A percentile compares a stretch with the other conserved stretches of the same genome.
Evolutionary conservation across 768 basidiomycete species (phyloP).

Genomic region (Chiua virens): DNA sequence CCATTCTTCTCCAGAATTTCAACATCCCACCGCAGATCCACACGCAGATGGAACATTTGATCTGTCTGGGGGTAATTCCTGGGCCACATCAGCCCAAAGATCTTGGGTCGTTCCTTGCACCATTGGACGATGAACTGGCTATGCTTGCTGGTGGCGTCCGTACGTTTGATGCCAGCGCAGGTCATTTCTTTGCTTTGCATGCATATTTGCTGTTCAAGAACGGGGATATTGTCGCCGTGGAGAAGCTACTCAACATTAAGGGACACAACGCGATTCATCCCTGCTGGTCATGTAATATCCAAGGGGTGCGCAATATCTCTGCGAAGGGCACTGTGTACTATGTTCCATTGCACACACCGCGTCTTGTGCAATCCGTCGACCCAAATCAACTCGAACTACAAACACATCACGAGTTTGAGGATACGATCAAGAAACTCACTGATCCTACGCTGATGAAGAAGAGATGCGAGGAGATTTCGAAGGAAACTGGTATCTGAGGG

Average conservation of each 20-base stretch:
- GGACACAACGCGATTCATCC: constrained; percentile 37
- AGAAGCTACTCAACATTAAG: constrained; percentile 33
- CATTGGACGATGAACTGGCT: neutral
- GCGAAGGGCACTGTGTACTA: no score
- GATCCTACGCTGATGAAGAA: constrained; percentile 22
- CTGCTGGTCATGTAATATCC: constrained; percentile 37
- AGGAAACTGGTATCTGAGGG: constrained; percentile 35
- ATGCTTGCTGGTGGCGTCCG: neutral
- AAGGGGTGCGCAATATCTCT: no score
- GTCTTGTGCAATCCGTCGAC: neutral
- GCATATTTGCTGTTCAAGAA: constrained; percentile 16
- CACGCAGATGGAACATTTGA: no score
- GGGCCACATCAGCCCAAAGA: neutral
- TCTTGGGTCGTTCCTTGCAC: neutral
- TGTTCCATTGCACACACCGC: neutral
- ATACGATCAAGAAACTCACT: constrained; percentile 24
- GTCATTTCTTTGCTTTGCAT: neutral
- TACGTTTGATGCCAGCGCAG: neutral
- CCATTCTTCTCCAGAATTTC: no score
- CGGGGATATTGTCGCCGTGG: constrained; percentile 37
- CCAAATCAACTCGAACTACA: constrained; percentile 34
- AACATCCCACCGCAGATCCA: no score
- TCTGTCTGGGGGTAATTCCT: neutral
- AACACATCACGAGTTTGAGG: constrained; percentile 31
- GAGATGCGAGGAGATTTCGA: constrained; percentile 22